Evolutionary conservation across 1,284 basidiomycete species (phyloP).

Genomic region (Fomitopsis schrenkii): DNA sequence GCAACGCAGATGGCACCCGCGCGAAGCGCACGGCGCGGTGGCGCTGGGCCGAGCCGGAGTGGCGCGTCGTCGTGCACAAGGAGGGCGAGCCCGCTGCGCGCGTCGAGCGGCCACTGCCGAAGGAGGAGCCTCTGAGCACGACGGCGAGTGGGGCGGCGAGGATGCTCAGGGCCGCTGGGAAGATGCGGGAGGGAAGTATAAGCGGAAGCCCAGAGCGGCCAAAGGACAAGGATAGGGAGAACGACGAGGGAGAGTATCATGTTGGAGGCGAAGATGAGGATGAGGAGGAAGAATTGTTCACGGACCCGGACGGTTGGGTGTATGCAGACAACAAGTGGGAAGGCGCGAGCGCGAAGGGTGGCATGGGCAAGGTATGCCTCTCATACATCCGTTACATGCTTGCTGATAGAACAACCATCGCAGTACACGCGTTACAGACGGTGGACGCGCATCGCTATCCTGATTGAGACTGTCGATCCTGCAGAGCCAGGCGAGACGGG

Average conservation of each 20-base stretch:
- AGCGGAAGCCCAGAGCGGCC: constrained; percentile 19
- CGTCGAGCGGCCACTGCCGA: constrained; percentile 56
- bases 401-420: not conserved
- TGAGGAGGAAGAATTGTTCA: constrained; percentile 41
- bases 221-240: constrained; percentile 20
- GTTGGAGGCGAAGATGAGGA: constrained; percentile 22
- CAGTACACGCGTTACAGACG: constrained; percentile 81
- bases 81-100: constrained; percentile 47
- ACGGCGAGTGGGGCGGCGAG: constrained; percentile 29
- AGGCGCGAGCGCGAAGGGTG: constrained; percentile 66
- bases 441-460: constrained; percentile 81
- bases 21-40: constrained; percentile 74
- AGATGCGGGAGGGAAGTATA: constrained; percentile 38
- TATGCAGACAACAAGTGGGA: constrained; percentile 98
- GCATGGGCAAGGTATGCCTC: constrained; percentile 71
- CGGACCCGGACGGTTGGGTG: constrained; percentile 90
- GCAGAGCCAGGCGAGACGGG: constrained; percentile 36
- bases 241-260: constrained; percentile 16
- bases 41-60: constrained; percentile 87
- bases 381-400: not conserved
- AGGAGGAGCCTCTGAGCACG: constrained; percentile 38
- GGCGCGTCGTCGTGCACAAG: constrained; percentile 68
- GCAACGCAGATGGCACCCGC: constrained; percentile 42
- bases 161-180: constrained; percentile 43
- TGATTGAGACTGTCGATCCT: constrained; percentile 67